Base-by-base conservation (phyloP, 2,329 filamentous ascomycete species). In the Sarocladium brachiariae region DNA sequence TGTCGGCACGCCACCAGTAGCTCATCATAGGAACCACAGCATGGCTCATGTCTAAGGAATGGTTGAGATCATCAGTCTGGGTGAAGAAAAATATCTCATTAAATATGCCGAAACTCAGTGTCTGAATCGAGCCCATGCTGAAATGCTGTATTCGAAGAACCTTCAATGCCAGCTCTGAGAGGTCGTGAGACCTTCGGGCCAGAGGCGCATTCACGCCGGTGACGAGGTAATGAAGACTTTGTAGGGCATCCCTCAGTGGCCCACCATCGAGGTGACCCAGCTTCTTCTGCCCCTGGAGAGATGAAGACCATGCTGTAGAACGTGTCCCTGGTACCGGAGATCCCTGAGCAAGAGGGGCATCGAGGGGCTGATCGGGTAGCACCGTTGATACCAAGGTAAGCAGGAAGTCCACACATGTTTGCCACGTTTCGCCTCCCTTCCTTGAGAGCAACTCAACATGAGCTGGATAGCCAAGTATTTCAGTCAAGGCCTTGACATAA, bases 401-500 rank as follows among this genome's bases (percentile, higher is more conserved):
- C 57, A 88, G 87, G 59, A 97, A 93, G 48, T 83, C 76, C 14
- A 87, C 76, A 48, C 85, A 79, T 9, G 70, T 67, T 45, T 81
- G 70, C 90, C 91, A 96, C 52, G 81, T 76, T 13, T 80, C 74
- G 18, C 71, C 72, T 2, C 70, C 65, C 14, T 71, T 66, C 21
- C 73, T 68, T 10, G 81, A 77, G 11, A 97, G 73, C 59, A 90
- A 84, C 66, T 97, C 95, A 24, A 87, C 82, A 64, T 95, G 89
- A 16, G 88, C 78, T 41, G 82, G 80, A 59, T 87, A 80, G 37
- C 82, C 80, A 16, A 97, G 75, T 2, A 96, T 68, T 24, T 78
- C 74, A 4, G 78, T 73, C 56, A 99, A 70, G 18, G 83, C 79
- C 69, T 88, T 95, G 57, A 88, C 76, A 63, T 96, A 95, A 61